These are phyloP conservation scores for Mycena polygramma DNA, from an alignment of 768 basidiomycete species.

Conservation along the genomic window DNA sequence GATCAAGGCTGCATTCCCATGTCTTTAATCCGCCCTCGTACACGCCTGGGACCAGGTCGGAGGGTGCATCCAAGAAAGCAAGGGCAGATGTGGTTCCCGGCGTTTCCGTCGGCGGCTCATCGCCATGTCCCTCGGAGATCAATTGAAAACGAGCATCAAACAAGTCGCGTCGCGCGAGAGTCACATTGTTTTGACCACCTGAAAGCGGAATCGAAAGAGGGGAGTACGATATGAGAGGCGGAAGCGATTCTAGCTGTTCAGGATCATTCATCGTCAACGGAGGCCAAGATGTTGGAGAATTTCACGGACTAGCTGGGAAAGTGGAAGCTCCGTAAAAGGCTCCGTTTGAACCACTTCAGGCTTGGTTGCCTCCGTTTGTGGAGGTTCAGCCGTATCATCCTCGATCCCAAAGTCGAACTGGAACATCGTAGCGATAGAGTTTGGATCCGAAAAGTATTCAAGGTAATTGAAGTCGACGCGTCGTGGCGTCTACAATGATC, in stretches of 20 bases:
- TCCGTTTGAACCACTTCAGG: conserved; percentile 14
- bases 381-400: conserved; percentile 2
- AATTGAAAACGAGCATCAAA: conserved; percentile 98
- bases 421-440: conserved; percentile 21
- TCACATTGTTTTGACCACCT: conserved; percentile 46
- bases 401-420: conserved; percentile 35
- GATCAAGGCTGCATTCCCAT: conserved; percentile 95
- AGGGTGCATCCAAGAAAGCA: conserved; percentile 82
- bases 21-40: conserved; percentile 98
- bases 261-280: conserved; percentile 11
- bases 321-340: conserved; percentile 27
- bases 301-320: conserved; percentile 49
- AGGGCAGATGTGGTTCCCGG: conserved; percentile 52
- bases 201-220: conserved; percentile 68
- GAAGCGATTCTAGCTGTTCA: conserved; percentile 75
- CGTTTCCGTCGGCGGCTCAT: conserved; percentile 26
- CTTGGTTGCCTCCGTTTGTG: background rate
- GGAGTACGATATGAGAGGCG: conserved; percentile 84
- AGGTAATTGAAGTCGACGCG: too few species aligned
- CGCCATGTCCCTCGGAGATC: conserved; percentile 66
- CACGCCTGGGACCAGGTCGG: conserved; percentile 90
- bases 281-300: conserved; percentile 28
- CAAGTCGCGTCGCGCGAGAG: conserved; percentile 84
- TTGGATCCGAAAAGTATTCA: too few species aligned
- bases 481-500: too few species aligned